Percentiles rank a stretch among this genome's conserved stretches.
These are phyloP conservation scores for Tuber borchii DNA, from an alignment of 495 filamentous ascomycete species.

Conservation along the genomic window DNA sequence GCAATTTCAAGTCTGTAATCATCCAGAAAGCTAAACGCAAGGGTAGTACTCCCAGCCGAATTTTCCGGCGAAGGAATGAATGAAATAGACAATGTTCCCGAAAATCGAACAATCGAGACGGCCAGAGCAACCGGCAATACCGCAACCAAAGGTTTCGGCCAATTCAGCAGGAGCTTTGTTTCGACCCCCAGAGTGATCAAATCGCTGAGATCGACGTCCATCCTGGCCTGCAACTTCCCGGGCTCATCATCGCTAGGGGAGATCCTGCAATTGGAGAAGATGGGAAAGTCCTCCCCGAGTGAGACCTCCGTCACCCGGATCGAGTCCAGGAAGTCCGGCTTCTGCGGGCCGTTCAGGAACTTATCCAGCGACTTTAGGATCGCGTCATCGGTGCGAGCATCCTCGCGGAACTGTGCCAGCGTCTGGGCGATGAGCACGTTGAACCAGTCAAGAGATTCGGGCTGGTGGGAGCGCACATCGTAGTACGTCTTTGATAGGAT, in stretches of 20 bases:
- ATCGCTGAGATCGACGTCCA: conserved; percentile 95
- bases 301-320: conserved; percentile 89
- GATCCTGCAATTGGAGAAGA: conserved; percentile 96
- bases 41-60: conserved; percentile 56
- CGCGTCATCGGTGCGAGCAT: conserved; percentile 82
- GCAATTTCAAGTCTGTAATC: conserved; percentile 92
- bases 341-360: conserved; percentile 73
- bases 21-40: conserved; percentile 89
- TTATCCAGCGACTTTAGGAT: conserved; percentile 90
- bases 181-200: conserved; percentile 90
- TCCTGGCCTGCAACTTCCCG: conserved; percentile 74
- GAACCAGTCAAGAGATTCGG: conserved; percentile 99
- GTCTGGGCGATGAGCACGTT: conserved; percentile 96
- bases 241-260: conserved; percentile 74
- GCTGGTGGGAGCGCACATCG: conserved; percentile 89
- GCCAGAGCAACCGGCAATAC: conserved; percentile 89
- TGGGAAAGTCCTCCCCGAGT: conserved; percentile 93
- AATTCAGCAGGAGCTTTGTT: conserved; percentile 89
- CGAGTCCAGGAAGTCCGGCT: conserved; percentile 85
- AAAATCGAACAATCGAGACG: conserved; percentile 86
- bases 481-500: conserved; percentile 97
- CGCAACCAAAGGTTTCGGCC: conserved; percentile 77
- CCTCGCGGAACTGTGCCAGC: conserved; percentile 86
- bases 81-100: conserved; percentile 84
- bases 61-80: conserved; percentile 64